Evolutionary conservation across 495 filamentous ascomycete species (phyloP), one percentile per base, ranked within the genome.

Genomic region (Penicillium roqueforti): DNA sequence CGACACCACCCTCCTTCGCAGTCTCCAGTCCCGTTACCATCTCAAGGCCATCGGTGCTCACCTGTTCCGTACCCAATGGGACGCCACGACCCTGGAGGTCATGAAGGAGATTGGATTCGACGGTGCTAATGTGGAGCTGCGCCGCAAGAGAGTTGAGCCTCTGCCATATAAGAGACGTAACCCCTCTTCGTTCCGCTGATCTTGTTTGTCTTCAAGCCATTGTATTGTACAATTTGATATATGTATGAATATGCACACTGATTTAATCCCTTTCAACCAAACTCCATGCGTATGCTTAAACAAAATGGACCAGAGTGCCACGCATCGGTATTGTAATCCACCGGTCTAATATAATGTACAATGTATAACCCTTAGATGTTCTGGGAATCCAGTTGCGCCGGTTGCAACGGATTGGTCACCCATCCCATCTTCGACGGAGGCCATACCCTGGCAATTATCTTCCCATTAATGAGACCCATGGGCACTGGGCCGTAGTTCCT

Each of bases 41-140:
- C 74, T 96, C 38, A 79, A 79, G 51, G 78, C 91, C 6, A 85
- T 96, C 34, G 93, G 93, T 47, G 85, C 88, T 31, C 84, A 81
- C 66, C 72, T 99, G 61, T 99, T 96, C 83, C 84, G 93, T 55
- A 86, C 81, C 57, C 69, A 85, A 55, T 99, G 91, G 90, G 93
- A 99, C 67, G 87, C 90, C 37, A 79, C 81, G 49, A 99, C 87
- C 32, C 83, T 80, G 54, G 84, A 77, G 34, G 89, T 99, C 51
- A 97, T 99, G 92, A 74, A 82, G 67, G 74, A 86, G 66, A 83
- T 88, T 54, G 84, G 83, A 47, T 76, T 92, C 48, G 77, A 80
- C 34, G 87, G 88, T 18, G 84, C 85, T 51, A 87, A 96, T 62
- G 65, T 96, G 51, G 89, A 96, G 75, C 91, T 93, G 68, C 87